Base-by-base conservation (phyloP, 192 early-diverging fungal species). In the Backusella parvicylindrica region DNA sequence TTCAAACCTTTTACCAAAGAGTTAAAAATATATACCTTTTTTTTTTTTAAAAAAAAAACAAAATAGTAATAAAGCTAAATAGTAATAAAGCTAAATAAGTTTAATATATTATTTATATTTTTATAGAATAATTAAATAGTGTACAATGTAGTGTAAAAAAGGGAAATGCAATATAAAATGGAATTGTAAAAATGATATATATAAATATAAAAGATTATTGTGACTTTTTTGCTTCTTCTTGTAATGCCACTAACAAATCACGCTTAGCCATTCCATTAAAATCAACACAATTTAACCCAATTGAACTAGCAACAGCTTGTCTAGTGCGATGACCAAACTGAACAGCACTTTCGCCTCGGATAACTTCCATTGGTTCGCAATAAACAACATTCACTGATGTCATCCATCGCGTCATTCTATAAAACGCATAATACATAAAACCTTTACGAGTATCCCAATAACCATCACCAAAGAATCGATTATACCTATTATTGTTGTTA, bases 401-500 rank as follows among this genome's bases (percentile, higher is more conserved):
- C 21, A 49, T 49, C 76, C 76, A 77, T 65, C 76, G 41, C 49
- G 76, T 77, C 76, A 77, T 77, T 41, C 70, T 56, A 43, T 72
- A 77, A 65, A 72, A 77, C 0, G 64, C 76, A 77, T 77, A 77
- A 65, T 77, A 66, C 63, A 77, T 64, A 21, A 77, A 77, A 2
- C 76, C 76, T 31, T 77, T 77, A 15, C 76, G 53, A 8, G 76
- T 77, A 50, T 77, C 76, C 76, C 76, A 77, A 50, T 77, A 77
- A 16, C 70, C 70, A 40, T 64, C 40, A 26, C 76, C 76, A 35
- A 37, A 77, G 3, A 5, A 41, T 21, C 50, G 28, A 49, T 77
- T 30, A 32, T 77, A 77, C 16, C 76, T 49, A 47, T 64, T 30
- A 47, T 9, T 41, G n/a, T 12, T 64, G 66, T 30, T 37, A 23